Conservation (phyloP, 345 rosid species). For the Salix udensis region DNA sequence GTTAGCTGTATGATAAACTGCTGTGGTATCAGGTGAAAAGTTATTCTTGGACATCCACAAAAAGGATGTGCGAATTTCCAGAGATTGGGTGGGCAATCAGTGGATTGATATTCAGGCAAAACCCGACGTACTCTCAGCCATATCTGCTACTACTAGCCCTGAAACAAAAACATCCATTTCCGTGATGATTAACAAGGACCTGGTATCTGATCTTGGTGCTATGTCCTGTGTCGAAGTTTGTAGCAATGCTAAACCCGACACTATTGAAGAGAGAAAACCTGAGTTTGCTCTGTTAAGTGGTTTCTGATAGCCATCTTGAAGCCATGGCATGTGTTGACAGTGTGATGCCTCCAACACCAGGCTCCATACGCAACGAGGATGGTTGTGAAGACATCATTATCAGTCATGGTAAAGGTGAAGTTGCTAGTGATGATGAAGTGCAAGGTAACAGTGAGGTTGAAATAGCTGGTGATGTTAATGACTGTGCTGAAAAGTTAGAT, state of each 20-base stretch:
- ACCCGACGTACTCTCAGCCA: slow-evolving; percentile 52
- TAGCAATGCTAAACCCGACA: slow-evolving; percentile 22
- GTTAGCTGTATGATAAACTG: slow-evolving; percentile 5
- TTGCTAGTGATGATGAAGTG: slow-evolving; percentile 8
- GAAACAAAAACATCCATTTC: slow-evolving; percentile 50
- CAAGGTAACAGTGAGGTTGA: slow-evolving; percentile 28
- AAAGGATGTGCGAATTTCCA: slow-evolving; percentile 66
- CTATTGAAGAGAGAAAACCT: slow-evolving; percentile 38
- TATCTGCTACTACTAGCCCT: slow-evolving; percentile 33
- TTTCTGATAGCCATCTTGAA: slow-evolving; percentile 28
- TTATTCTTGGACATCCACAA: slow-evolving; percentile 46
- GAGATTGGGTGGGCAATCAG: slow-evolving; percentile 70
- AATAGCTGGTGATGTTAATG: slow-evolving; percentile 22
- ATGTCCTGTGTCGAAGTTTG: slow-evolving; percentile 17
- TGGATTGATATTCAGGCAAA: slow-evolving; percentile 73
- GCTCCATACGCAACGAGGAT: slow-evolving; percentile 34
- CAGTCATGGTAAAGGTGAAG: slow-evolving; percentile 1
- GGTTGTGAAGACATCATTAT: slow-evolving; percentile 19
- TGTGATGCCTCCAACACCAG: slow-evolving; percentile 24
- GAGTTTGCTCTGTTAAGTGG: slow-evolving; percentile 23
- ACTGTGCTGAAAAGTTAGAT: slow-evolving; percentile 31
- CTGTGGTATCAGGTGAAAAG: slow-evolving; percentile 61
- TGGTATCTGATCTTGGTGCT: slow-evolving; percentile 27
- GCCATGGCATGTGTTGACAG: slow-evolving; percentile 30
- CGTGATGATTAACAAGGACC: slow-evolving; percentile 40